Evolutionary conservation across 306 rosid species (phyloP).

Genomic region (Sphenostylis stenocarpa): DNA sequence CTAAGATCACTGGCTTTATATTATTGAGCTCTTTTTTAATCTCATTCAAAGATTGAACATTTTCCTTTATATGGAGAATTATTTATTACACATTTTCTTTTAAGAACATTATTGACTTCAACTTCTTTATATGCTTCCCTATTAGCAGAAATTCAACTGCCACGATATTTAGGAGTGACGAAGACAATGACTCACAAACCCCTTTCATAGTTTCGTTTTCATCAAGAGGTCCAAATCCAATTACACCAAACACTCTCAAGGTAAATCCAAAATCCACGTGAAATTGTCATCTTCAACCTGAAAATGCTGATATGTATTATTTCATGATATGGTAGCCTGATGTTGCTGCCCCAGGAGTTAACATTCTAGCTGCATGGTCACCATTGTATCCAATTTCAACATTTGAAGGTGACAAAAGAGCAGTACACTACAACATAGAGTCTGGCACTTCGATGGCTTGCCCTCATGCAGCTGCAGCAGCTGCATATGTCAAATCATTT

Average conservation of each 20-base stretch:
- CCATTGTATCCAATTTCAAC: neutral
- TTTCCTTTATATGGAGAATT: too few relatives aligned
- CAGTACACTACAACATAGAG: neutral
- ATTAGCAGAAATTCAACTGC: conserved; percentile 39
- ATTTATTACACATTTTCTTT: too few relatives aligned
- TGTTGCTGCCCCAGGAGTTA: conserved; percentile 43
- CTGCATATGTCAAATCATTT: conserved; percentile 57
- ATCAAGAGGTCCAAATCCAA: conserved; percentile 63
- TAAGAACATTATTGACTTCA: neutral
- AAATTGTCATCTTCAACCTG: neutral
- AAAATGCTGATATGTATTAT: neutral
- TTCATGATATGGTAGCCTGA: conserved; percentile 45
- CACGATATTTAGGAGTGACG: conserved; percentile 42
- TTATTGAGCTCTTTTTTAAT: too few relatives aligned
- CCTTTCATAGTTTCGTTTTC: conserved; percentile 44
- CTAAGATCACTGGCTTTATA: too few relatives aligned
- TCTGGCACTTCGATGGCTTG: conserved; percentile 63
- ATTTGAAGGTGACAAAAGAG: conserved; percentile 25
- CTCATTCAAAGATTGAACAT: too few relatives aligned
- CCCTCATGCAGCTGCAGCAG: conserved; percentile 48
- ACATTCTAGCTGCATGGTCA: conserved; percentile 51
- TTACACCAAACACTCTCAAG: conserved; percentile 49
- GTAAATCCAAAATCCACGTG: conserved; percentile 4
- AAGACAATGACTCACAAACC: conserved; percentile 20
- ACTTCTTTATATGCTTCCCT: neutral